Conservation (phyloP, 257 asterid species). For the Plantago ovata region DNA sequence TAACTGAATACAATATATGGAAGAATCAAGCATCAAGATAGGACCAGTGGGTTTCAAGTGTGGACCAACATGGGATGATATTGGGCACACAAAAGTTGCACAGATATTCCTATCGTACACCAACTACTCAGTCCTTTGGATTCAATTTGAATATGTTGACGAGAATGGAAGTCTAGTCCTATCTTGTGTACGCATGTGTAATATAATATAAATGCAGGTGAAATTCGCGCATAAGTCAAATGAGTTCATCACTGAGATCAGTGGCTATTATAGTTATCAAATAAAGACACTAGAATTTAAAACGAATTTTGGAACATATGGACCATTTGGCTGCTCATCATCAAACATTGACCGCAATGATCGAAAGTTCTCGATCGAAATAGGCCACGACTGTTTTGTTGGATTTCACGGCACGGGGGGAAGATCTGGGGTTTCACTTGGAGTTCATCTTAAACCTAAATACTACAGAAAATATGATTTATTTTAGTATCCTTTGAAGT, state of each 20-base stretch:
- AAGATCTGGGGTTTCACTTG: neutral
- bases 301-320: neutral
- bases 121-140: neutral
- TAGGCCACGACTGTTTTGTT: neutral
- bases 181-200: neutral
- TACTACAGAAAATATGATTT: too few species aligned
- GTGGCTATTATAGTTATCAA: neutral
- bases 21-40: neutral
- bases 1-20: too few species aligned
- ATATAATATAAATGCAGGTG: neutral
- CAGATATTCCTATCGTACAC: neutral
- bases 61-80: neutral
- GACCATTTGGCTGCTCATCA: neutral
- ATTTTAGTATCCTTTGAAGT: too few species aligned
- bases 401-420: neutral
- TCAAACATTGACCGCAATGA: neutral
- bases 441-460: neutral
- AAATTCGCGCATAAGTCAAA: neutral
- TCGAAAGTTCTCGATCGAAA: neutral
- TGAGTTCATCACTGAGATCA: neutral
- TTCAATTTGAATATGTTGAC: constrained; percentile 1
- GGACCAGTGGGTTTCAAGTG: neutral
- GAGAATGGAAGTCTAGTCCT: neutral
- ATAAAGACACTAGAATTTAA: neutral
- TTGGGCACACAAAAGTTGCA: neutral